Evolutionary conservation across 768 basidiomycete species (phyloP).

Genomic region (Panellus pusillus): DNA sequence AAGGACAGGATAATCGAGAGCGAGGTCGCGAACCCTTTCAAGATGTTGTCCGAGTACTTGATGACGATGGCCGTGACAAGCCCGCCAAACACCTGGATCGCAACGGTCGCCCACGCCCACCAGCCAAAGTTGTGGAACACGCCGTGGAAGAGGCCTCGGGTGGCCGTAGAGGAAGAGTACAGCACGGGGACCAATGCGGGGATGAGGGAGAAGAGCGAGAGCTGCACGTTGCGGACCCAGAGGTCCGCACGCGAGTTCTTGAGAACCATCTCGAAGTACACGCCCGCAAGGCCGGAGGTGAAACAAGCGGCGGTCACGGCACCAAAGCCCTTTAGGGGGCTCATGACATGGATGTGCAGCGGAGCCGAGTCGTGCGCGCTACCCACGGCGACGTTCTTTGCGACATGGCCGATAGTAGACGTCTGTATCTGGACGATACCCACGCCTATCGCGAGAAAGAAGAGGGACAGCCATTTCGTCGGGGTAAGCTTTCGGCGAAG

Average conservation of each 20-base stretch:
- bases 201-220: conserved; percentile 85
- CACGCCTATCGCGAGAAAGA: conserved; percentile 89
- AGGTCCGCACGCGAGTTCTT: conserved; percentile 82
- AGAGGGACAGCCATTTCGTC: conserved; percentile 83
- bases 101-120: conserved; percentile 96
- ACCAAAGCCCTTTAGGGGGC: conserved; percentile 76
- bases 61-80: conserved; percentile 94
- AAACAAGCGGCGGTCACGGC: conserved; percentile 86
- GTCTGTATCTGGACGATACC: conserved; percentile 94
- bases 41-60: conserved; percentile 93
- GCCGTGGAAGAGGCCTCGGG: conserved; percentile 51
- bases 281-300: conserved; percentile 87
- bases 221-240: conserved; percentile 89
- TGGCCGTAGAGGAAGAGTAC: conserved; percentile 40
- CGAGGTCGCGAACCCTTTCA: conserved; percentile 97
- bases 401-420: conserved; percentile 33
- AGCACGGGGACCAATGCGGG: conserved; percentile 86
- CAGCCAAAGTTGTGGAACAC: conserved; percentile 85
- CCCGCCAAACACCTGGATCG: conserved; percentile 89
- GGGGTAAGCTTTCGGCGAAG: conserved; percentile 71
- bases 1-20: conserved; percentile 94
- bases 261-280: conserved; percentile 93
- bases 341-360: conserved; percentile 70
- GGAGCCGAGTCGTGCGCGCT: conserved; percentile 68
- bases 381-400: conserved; percentile 49